Base-by-base conservation (phyloP, 495 filamentous ascomycete genomes). In the Aspergillus homomorphus region DNA sequence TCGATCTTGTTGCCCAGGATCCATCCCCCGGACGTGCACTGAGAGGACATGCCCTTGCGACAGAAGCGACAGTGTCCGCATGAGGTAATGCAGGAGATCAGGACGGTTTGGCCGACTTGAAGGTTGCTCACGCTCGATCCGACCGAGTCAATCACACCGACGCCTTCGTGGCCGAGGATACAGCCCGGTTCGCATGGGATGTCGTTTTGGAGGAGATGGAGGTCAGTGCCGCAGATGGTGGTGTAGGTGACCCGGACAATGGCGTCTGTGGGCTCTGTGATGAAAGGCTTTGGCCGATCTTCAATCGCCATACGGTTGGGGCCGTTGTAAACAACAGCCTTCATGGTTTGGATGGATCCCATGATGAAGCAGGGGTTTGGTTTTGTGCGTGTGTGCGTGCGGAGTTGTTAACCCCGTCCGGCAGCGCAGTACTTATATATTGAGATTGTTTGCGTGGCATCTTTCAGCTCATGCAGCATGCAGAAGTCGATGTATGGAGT, bases 121-220 rank as follows among this genome's bases (percentile, higher is more conserved):
- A 86, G 70, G 8, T 69, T 75, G 30, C 66, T 82, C 9, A 90
- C 84, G 0, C 57, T 79, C 0, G 80, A 60, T 0, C 90, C 90
- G n/a, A 90, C 76, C 22, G 80, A 72, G 23, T 90, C 86, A 15
- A 92, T 84, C 23, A 85, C 72, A 33, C 90, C 89, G 66, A 86
- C 89, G 70, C 90, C 91, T 59, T 93, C 89, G 68, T 95, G 89
- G 45, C 90, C 90, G 1, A 93, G 77, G 62, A 94, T 91, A 67
- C 92, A 89, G 51, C 90, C 89, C 58, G 85, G 83, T 54, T 81
- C 61, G 64, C 90, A 77, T 9, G 91, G 68, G 19, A 93, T 77
- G 20, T 74, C 64, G 51, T 85, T 82, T 62, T 92, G 85, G 8
- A 87, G 77, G 45, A 93, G 77, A 62, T 93, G 91, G 15, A 93